phyloP scores from a whole-genome alignment of 176 grass and related monocot genomes.

The Oryza officinalis region DNA sequence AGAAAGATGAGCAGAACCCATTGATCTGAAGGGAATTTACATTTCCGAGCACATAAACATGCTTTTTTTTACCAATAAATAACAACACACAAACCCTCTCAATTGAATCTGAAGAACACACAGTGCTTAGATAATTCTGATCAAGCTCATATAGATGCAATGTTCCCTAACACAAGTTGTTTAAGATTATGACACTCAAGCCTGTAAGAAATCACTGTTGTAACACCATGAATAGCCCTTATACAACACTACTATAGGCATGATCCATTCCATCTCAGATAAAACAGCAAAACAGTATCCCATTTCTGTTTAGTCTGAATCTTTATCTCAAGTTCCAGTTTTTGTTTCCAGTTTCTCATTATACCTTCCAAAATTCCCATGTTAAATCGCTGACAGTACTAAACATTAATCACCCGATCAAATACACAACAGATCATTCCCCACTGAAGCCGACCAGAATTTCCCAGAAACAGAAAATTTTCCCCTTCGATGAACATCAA shows the following conservation, averaged over 20 bases:
- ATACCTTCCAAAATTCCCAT: background rate
- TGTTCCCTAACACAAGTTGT: background rate
- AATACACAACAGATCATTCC: background rate
- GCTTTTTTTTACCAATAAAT: background rate
- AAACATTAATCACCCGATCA: slow-evolving; percentile 7
- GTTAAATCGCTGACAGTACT: background rate
- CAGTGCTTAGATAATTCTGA: background rate
- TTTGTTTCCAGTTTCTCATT: background rate
- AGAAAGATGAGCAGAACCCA: background rate
- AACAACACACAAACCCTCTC: background rate
- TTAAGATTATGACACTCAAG: background rate
- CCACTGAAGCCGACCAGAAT: background rate
- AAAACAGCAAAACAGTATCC: background rate
- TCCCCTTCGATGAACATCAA: background rate
- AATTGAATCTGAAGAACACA: background rate
- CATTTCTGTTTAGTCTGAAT: background rate
- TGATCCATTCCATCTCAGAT: background rate
- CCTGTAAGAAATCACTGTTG: background rate
- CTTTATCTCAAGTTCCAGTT: background rate
- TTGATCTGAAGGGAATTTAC: background rate
- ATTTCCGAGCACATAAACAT: background rate
- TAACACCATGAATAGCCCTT: background rate
- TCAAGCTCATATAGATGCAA: background rate
- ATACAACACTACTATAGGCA: background rate
- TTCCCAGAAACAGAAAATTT: background rate